These are phyloP conservation scores for Pilobolus umbonatus DNA, from an alignment of 192 early-diverging fungal species.

Conservation along the genomic window DNA sequence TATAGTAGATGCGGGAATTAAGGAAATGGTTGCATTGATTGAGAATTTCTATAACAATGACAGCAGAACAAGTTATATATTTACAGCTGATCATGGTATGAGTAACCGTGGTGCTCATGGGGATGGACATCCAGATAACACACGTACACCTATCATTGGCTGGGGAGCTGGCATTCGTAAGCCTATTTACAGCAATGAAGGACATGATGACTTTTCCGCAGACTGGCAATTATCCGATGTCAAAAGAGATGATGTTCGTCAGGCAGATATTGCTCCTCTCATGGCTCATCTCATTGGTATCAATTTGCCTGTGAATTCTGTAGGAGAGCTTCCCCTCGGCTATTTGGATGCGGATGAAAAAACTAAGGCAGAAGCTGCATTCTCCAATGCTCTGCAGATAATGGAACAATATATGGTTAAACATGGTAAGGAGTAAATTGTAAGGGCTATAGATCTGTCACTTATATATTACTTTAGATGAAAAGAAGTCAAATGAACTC, in stretches of 20 bases:
- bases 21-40: constrained; percentile 61
- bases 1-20: constrained; percentile 75
- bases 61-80: constrained; percentile 81
- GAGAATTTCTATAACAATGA: constrained; percentile 77
- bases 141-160: constrained; percentile 86
- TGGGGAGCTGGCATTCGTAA: constrained; percentile 90
- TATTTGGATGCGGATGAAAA: constrained; percentile 70
- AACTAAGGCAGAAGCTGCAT: constrained; percentile 70
- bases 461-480: constrained; percentile 36
- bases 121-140: constrained; percentile 94
- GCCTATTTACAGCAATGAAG: constrained; percentile 51
- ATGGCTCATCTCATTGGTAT: constrained; percentile 89
- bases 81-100: constrained; percentile 97
- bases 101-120: constrained; percentile 89
- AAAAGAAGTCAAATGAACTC: constrained; percentile 71
- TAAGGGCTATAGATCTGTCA: not conserved
- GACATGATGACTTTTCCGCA: constrained; percentile 71
- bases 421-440: constrained; percentile 36
- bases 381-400: constrained; percentile 82
- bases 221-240: constrained; percentile 63
- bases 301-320: constrained; percentile 89
- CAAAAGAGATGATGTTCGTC: constrained; percentile 79
- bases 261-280: constrained; percentile 94
- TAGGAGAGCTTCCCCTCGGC: constrained; percentile 79
- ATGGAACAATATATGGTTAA: constrained; percentile 86